Percentiles rank a stretch among this genome's conserved stretches.
phyloP scores from a whole-genome alignment of 768 basidiomycete genomes.

The Psilocybe tampanensis region DNA sequence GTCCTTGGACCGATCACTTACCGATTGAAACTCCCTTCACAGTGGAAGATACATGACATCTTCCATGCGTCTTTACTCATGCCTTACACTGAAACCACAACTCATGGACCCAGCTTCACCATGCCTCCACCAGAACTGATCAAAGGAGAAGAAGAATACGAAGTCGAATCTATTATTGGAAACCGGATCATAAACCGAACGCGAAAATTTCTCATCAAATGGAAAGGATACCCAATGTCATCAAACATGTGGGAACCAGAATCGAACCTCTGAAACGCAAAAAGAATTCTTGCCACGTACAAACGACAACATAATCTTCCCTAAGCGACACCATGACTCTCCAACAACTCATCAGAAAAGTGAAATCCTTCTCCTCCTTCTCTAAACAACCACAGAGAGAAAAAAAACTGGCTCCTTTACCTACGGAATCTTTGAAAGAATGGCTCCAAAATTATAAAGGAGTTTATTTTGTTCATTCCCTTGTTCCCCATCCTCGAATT shows the following conservation, averaged over 20 bases:
- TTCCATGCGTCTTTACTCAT: slow-evolving; percentile 18
- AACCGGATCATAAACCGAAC: not conserved
- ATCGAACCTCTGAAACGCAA: not conserved
- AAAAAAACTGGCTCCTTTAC: no score
- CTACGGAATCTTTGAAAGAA: no score
- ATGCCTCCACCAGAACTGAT: slow-evolving; percentile 12
- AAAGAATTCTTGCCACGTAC: not conserved
- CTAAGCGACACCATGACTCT: no score
- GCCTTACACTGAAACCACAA: slow-evolving; percentile 13
- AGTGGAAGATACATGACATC: slow-evolving; percentile 17
- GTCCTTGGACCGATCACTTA: slow-evolving; percentile 19
- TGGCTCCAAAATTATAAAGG: no score
- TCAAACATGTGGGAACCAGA: slow-evolving; percentile 11
- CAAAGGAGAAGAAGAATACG: slow-evolving; percentile 17
- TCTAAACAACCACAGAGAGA: no score
- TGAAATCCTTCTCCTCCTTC: no score
- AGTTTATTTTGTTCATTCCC: no score
- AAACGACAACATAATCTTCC: not conserved
- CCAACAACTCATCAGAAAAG: no score
- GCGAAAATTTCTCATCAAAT: slow-evolving; percentile 9
- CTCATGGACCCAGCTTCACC: slow-evolving; percentile 12
- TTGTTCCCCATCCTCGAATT: no score
- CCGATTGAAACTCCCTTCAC: slow-evolving; percentile 5
- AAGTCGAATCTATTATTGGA: slow-evolving; percentile 1
- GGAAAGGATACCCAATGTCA: slow-evolving; percentile 7